Evolutionary conservation across 78 protist genomes (phyloP).

Genomic region (Carpediemonas membranifera): DNA sequence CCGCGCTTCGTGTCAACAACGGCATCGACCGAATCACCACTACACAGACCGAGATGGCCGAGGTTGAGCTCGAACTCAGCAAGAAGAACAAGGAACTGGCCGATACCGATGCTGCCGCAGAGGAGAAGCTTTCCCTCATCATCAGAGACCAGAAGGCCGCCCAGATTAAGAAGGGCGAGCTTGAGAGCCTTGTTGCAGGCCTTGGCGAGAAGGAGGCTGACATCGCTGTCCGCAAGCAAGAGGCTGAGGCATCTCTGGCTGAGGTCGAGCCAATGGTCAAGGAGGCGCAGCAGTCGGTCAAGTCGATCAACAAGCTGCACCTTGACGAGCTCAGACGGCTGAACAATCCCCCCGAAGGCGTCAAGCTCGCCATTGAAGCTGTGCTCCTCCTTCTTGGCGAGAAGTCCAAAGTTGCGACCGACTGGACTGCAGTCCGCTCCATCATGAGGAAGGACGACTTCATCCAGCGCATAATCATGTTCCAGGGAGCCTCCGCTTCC

Average conservation of each 20-base stretch:
- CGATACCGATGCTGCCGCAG: not conserved
- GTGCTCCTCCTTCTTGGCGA: not conserved
- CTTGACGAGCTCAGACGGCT: not conserved
- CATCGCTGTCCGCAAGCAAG: not conserved
- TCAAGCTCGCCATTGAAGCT: constrained; percentile 6
- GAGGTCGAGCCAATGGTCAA: not conserved
- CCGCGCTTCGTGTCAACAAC: too few relatives aligned
- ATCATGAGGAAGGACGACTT: constrained; percentile 54
- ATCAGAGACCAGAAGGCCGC: not conserved
- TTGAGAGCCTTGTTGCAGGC: not conserved
- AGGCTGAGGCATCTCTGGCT: not conserved
- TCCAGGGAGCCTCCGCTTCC: not conserved
- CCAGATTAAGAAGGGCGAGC: not conserved
- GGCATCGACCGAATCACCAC: too few relatives aligned
- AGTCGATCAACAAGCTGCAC: not conserved
- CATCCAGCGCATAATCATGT: constrained; percentile 17
- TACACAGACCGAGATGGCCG: too few relatives aligned
- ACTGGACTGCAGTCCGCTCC: constrained; percentile 62
- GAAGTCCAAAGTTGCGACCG: not conserved
- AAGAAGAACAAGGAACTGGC: too few relatives aligned
- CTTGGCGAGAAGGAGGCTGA: not conserved
- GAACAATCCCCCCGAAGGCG: not conserved
- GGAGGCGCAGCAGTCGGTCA: constrained; percentile 8
- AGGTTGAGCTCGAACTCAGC: too few relatives aligned
- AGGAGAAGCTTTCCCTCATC: not conserved